phyloP scores from a whole-genome alignment of 352 stramenopile species.

The Pythium sukuiense region DNA sequence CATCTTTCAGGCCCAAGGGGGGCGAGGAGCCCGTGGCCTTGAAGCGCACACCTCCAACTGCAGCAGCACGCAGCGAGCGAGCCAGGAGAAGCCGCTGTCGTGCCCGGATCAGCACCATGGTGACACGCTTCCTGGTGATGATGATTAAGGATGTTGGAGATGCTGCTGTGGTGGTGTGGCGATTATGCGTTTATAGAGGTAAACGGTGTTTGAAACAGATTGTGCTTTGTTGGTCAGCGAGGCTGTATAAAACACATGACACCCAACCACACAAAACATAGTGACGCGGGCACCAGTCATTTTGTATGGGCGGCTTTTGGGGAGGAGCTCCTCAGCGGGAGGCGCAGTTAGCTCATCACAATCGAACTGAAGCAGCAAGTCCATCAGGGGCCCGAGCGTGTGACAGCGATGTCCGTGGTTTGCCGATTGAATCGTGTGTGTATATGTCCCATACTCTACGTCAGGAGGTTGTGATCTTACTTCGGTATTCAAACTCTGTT shows the following conservation, averaged over 20 bases:
- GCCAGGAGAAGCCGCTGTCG: constrained; percentile 7
- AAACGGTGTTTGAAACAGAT: background rate
- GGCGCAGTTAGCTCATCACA: background rate
- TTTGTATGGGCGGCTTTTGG: background rate
- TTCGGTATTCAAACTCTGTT: constrained; percentile 78
- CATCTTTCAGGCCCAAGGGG: constrained; percentile 51
- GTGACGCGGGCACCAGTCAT: constrained; percentile 12
- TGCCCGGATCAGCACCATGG: constrained; percentile 9
- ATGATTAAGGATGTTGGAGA: background rate
- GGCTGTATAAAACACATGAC: background rate
- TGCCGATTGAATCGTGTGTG: background rate
- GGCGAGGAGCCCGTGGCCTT: background rate
- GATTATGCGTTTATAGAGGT: background rate
- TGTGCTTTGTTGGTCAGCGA: background rate
- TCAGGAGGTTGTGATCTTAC: constrained; percentile 72
- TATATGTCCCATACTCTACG: constrained; percentile 55
- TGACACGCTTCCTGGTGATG: background rate
- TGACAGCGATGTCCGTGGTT: too few species aligned
- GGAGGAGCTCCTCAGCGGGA: background rate
- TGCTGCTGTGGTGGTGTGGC: too few species aligned
- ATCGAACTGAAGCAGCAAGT: background rate
- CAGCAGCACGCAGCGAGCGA: constrained; percentile 2
- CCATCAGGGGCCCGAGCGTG: too few species aligned
- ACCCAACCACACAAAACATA: background rate
- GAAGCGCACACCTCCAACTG: background rate